Evolutionary conservation across 1,139 yeast genomes (phyloP).

Genomic region (Kodamaea fungicola): DNA sequence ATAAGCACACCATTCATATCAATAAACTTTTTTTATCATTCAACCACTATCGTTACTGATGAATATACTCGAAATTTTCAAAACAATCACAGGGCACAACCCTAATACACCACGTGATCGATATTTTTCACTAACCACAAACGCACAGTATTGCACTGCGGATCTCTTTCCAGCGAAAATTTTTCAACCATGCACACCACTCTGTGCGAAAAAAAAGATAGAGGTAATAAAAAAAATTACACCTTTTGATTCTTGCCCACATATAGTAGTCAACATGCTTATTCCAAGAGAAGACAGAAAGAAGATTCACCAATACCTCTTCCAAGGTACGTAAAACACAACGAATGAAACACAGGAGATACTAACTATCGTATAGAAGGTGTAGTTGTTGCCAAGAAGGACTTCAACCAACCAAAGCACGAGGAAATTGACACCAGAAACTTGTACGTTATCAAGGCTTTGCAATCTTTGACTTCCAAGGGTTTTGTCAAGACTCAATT

Average conservation of each 20-base stretch:
- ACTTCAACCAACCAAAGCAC: slow-evolving; percentile 96
- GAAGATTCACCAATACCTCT: slow-evolving; percentile 98
- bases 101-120: too few species aligned
- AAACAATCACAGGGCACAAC: too few species aligned
- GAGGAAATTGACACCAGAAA: slow-evolving; percentile 97
- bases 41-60: too few species aligned
- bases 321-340: slow-evolving; percentile 74
- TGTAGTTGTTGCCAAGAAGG: slow-evolving; percentile 99
- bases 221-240: slow-evolving; percentile 3
- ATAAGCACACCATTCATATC: too few species aligned
- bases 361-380: slow-evolving; percentile 67
- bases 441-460: slow-evolving; percentile 98
- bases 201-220: not conserved
- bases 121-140: too few species aligned
- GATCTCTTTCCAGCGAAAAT: not conserved
- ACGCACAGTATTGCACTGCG: not conserved
- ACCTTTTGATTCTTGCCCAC: slow-evolving; percentile 8
- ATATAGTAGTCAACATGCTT: slow-evolving; percentile 64
- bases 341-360: slow-evolving; percentile 7
- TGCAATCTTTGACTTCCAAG: slow-evolving; percentile 97
- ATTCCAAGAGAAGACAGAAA: slow-evolving; percentile 99
- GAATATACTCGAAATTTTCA: too few species aligned
- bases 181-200: not conserved
- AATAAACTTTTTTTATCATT: too few species aligned
- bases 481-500: slow-evolving; percentile 99